Evolutionary conservation across 169 alveolate species (phyloP), one percentile per base, ranked within the genome.

Genomic region (Eimeria falciformis): DNA sequence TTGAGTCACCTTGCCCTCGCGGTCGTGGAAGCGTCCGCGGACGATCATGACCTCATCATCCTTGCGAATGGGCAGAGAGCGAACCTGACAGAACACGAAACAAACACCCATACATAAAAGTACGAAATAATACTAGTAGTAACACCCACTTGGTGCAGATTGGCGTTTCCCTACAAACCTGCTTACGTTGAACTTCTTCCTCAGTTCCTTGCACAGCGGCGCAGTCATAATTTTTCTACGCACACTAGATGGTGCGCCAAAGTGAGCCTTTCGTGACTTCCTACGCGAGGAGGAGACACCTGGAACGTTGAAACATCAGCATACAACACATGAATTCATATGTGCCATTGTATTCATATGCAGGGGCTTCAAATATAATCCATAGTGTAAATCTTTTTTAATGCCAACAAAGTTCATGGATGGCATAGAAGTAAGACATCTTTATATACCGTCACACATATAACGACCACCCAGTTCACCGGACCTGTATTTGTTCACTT

Each of bases 41-140:
- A 98, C 98, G 89, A 99, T 97, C 97, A 97, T 98, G 84, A 99
- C 99, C 92, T 98, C 99, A 93, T 99, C 99, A 83, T 99, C 99
- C 95, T 98, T 98, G 93, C 99, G 97, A 83, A 99, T 97, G 88
- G 99, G 99, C 88, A 99, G 96, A 6, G 99, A 96, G 91, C 99
- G 98, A 79, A 96, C 97, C 96, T 96, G 85, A 94, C 14, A 27
- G 23, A 25, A 75, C 33, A 33, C n/a, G 14, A 40, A 25, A 50
- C 68, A 40, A 21, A 40, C 23, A 46, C 46, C 14, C 18, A 46
- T 23, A 53, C 7, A n/a, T 11, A 89, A 47, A 46, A n/a, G 46
- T 40, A 4, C 5, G 33, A 11, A 0, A 25, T 14, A 25, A 46
- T 9, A 29, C 45, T 46, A 9, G 56, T 27, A 81, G 5, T 4